Evolutionary conservation across 1,139 yeast genomes (phyloP).

Genomic region (Geotrichum histeridarum): DNA sequence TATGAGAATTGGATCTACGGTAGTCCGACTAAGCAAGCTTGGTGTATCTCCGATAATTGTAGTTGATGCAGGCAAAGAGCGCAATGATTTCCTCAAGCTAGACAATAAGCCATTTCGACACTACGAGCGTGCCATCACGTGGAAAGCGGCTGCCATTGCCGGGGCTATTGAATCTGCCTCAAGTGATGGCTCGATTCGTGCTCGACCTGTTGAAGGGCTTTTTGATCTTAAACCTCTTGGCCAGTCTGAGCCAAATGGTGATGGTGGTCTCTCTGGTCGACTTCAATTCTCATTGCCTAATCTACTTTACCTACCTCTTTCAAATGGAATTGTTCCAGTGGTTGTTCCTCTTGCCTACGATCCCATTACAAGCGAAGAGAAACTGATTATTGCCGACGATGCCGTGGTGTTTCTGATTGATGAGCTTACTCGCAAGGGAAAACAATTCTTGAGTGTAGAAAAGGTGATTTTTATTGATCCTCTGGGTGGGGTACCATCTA

Average conservation of each 20-base stretch:
- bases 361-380: slow-evolving; percentile 39
- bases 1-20: slow-evolving; percentile 47
- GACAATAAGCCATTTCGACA: slow-evolving; percentile 21
- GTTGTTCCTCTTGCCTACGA: slow-evolving; percentile 56
- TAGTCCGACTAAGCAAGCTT: slow-evolving; percentile 46
- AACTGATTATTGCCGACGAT: slow-evolving; percentile 38
- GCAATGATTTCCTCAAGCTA: slow-evolving; percentile 28
- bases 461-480: slow-evolving; percentile 76
- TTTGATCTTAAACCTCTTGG: slow-evolving; percentile 29
- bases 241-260: slow-evolving; percentile 14
- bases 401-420: slow-evolving; percentile 37
- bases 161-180: slow-evolving; percentile 25
- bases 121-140: slow-evolving; percentile 25
- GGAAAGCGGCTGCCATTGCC: slow-evolving; percentile 27
- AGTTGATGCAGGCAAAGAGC: slow-evolving; percentile 36
- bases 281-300: slow-evolving; percentile 34
- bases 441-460: slow-evolving; percentile 52
- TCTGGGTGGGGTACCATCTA: slow-evolving; percentile 84
- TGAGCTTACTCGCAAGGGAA: slow-evolving; percentile 35
- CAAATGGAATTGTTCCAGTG: slow-evolving; percentile 51
- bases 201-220: slow-evolving; percentile 38
- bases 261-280: slow-evolving; percentile 18
- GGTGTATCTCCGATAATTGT: slow-evolving; percentile 47
- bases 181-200: slow-evolving; percentile 22
- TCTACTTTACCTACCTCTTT: slow-evolving; percentile 38